Evolutionary conservation across 805 yeast species (phyloP), one percentile per base, ranked within the genome.

Genomic region (Ascoidea rubescens): DNA sequence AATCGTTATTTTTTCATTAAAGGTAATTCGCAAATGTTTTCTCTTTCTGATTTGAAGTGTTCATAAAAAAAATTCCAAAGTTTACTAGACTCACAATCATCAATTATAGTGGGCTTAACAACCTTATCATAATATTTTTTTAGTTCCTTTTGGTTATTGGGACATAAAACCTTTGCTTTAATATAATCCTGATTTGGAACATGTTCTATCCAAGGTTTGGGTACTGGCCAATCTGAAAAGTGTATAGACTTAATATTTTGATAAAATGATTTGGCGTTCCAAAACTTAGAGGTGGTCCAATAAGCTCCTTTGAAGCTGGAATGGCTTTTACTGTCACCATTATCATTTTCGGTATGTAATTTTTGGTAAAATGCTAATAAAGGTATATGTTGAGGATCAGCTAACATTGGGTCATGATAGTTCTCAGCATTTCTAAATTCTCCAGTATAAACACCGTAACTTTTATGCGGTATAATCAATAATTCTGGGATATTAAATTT

Each of bases 221-320:
- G 78, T 5, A 81, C 63, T 5, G 88, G 88, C 43, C 73, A 71
- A 59, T 83, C 89, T 3, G 84, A 77, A 62, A 77, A 83, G 61
- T 83, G 89, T 32, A 80, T 61, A 51, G 78, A 67, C 58, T 72
- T 74, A 5, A 73, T 62, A 8, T 67, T 61, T 5, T 59, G 55
- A 5, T 65, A 54, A 12, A 63, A 73, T 48, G 55, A 5, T 47
- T 66, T 64, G 48, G 61, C 65, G 2, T 53, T 46, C 45, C 53
- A 31, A 32, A 50, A 37, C 31, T 43, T 46, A 21, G 33, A 16
- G 17, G 49, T 50, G 16, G 32, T 12, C 31, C 49, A 31, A 46
- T 16, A 43, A 45, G 49, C 8, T 47, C 48, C 30, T 52, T 53
- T 33, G 48, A 56, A 55, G 56, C 58, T 54, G 45, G 54, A 55